Evolutionary conservation across 768 basidiomycete species (phyloP).

Genomic region (Tricholoma hemisulphureum): DNA sequence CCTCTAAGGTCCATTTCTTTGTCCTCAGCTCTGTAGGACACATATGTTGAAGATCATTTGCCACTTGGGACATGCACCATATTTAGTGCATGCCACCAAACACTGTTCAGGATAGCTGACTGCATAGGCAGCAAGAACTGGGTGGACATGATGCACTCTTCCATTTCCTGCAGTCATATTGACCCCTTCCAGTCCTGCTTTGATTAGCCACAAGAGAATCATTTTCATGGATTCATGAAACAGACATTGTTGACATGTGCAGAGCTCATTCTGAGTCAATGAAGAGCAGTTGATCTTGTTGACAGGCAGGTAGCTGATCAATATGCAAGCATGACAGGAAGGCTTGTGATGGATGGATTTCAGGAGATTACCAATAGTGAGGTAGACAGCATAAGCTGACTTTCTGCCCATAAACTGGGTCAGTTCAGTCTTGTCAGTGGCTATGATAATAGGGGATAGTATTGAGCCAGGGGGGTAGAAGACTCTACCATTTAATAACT

Average conservation of each 20-base stretch:
- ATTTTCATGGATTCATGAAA: conserved; percentile 35
- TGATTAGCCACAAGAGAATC: conserved; percentile 28
- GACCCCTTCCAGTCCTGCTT: conserved; percentile 14
- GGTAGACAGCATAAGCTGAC: conserved; percentile 44
- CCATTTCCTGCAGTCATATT: conserved; percentile 34
- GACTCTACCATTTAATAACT: too few relatives aligned
- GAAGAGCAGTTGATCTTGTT: not conserved
- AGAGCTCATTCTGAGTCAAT: conserved; percentile 24
- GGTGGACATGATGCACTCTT: conserved; percentile 24
- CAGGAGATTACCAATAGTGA: conserved; percentile 46
- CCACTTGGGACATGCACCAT: conserved; percentile 27
- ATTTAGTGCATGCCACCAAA: conserved; percentile 29
- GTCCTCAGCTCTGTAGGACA: conserved; percentile 3
- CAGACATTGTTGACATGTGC: conserved; percentile 22
- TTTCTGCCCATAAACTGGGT: conserved; percentile 38
- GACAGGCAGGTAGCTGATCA: not conserved
- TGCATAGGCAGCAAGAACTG: conserved; percentile 26
- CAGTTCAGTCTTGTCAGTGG: conserved; percentile 46
- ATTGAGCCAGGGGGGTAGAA: conserved; percentile 22
- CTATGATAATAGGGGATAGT: conserved; percentile 43
- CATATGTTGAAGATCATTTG: conserved; percentile 16
- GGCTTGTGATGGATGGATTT: conserved; percentile 28
- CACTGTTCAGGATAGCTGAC: conserved; percentile 40
- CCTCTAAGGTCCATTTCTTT: conserved; percentile 4
- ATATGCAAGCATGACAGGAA: not conserved